A percentile compares a stretch with the other conserved stretches of the same genome.
Conservation (phyloP, 805 yeast genomes). For the Candida odintsovae region DNA sequence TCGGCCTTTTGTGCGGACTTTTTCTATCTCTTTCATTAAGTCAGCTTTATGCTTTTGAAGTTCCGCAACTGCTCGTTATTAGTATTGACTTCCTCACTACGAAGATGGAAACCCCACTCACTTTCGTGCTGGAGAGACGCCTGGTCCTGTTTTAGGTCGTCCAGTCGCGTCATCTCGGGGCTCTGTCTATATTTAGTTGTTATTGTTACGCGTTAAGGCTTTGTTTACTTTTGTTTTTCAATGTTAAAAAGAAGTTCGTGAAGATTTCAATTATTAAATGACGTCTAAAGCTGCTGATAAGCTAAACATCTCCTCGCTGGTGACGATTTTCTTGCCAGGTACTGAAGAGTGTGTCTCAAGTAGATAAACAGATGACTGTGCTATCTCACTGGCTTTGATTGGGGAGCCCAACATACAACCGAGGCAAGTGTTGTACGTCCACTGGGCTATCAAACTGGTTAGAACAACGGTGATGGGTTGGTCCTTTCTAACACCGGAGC, state of each 20-base stretch:
- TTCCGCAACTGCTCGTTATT: constrained; percentile 12
- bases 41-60: constrained; percentile 18
- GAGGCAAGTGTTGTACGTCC: constrained; percentile 10
- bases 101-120: constrained; percentile 2
- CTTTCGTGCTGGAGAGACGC: constrained; percentile 30
- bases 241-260: too few relatives aligned
- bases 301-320: constrained; percentile 5
- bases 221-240: background rate
- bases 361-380: constrained; percentile 10
- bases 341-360: constrained; percentile 7
- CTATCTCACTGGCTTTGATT: constrained; percentile 17
- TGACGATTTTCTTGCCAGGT: background rate
- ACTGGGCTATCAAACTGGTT: constrained; percentile 10
- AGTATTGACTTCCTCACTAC: background rate
- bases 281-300: background rate
- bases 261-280: too few relatives aligned
- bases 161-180: constrained; percentile 22
- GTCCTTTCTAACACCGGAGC: background rate
- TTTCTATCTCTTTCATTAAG: constrained; percentile 22
- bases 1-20: constrained; percentile 15
- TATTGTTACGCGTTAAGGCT: background rate
- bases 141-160: constrained; percentile 30
- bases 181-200: background rate
- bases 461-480: background rate
- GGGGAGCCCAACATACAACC: constrained; percentile 11